Percentiles rank a stretch among this genome's conserved stretches.
Evolutionary conservation across 129 eudicot genomes (phyloP).

Genomic region (Escallonia rubra): DNA sequence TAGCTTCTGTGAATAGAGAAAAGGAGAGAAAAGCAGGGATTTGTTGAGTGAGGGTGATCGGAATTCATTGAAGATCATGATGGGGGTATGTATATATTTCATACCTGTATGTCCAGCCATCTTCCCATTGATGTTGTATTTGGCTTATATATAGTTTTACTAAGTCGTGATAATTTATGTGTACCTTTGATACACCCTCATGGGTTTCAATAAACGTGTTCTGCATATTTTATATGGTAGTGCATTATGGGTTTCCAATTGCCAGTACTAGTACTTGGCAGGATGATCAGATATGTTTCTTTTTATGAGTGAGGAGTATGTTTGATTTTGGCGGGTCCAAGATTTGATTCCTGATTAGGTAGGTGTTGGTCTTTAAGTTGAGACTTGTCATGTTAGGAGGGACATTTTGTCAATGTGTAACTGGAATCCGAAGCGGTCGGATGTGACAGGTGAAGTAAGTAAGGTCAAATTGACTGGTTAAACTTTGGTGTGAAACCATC

Average conservation of each 20-base stretch:
- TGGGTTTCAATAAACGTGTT: background rate
- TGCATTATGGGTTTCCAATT: no score
- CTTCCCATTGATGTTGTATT: background rate
- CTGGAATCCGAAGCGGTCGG: slow-evolving; percentile 7
- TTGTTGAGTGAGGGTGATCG: background rate
- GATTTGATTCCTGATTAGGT: no score
- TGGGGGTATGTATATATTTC: slow-evolving; percentile 15
- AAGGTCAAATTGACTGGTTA: background rate
- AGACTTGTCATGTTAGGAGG: slow-evolving; percentile 11
- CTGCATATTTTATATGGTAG: no score
- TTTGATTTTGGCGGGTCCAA: background rate
- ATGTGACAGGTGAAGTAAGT: background rate
- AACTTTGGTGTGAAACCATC: no score
- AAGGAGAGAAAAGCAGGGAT: slow-evolving; percentile 12
- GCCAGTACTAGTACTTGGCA: no score
- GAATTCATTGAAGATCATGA: background rate
- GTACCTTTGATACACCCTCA: background rate
- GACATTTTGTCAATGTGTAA: slow-evolving; percentile 8
- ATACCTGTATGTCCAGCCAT: background rate
- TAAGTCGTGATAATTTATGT: background rate
- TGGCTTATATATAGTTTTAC: background rate
- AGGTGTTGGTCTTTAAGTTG: background rate
- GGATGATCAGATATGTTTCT: no score
- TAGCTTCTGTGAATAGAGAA: slow-evolving; percentile 25
- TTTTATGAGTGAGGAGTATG: slow-evolving; percentile 1